phyloP scores from a whole-genome alignment of 495 filamentous ascomycete genomes.

The Xylaria acuta region DNA sequence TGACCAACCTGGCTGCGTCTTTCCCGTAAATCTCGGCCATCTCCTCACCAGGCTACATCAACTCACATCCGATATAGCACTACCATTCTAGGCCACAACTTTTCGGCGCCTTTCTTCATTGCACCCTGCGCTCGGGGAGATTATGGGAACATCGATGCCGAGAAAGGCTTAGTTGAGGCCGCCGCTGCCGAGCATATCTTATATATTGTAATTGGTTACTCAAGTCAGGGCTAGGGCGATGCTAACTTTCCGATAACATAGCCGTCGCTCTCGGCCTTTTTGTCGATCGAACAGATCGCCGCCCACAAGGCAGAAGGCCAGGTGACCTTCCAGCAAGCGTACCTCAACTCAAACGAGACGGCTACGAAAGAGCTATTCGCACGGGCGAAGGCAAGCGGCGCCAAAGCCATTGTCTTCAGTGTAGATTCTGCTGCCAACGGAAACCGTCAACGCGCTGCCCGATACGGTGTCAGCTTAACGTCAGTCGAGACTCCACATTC shows the following conservation, averaged over 20 bases:
- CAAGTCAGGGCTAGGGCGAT: background rate
- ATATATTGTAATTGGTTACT: constrained; percentile 36
- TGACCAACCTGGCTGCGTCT: constrained; percentile 39
- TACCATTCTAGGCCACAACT: constrained; percentile 48
- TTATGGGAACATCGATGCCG: constrained; percentile 44
- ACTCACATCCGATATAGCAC: constrained; percentile 32
- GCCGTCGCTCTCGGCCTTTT: constrained; percentile 38
- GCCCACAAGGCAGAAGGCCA: constrained; percentile 39
- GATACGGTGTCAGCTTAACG: constrained; percentile 42
- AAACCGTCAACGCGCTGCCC: constrained; percentile 46
- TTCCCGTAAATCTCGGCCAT: background rate
- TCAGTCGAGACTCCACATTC: constrained; percentile 23
- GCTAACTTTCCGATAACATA: background rate
- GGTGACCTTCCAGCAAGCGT: constrained; percentile 47
- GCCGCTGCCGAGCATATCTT: constrained; percentile 46
- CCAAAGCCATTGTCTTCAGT: constrained; percentile 50
- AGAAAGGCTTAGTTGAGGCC: constrained; percentile 45
- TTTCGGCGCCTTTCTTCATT: constrained; percentile 55
- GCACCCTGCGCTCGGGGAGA: constrained; percentile 45
- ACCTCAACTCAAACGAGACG: background rate
- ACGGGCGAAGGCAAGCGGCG: constrained; percentile 39
- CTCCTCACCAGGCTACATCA: background rate
- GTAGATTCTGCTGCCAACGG: constrained; percentile 48
- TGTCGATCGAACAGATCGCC: constrained; percentile 47
- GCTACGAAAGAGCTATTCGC: constrained; percentile 32